phyloP scores from a whole-genome alignment of 352 stramenopile species.

The Phytopythium mirpurense region DNA sequence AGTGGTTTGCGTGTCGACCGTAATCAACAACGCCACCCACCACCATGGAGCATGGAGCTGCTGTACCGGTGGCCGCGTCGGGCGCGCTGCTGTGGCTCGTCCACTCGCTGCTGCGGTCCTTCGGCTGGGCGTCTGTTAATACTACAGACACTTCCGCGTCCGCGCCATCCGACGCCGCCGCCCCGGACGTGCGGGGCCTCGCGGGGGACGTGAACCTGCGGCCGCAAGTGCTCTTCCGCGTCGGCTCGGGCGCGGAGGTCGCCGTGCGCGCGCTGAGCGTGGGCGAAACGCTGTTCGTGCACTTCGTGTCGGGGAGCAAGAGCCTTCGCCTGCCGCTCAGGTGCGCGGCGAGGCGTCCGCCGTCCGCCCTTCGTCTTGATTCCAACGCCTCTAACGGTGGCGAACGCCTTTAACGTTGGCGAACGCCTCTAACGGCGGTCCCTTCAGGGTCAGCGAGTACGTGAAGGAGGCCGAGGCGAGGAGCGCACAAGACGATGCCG shows the following conservation, averaged over 20 bases:
- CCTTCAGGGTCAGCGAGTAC: constrained; percentile 33
- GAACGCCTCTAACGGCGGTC: too few relatives aligned
- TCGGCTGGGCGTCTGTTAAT: constrained; percentile 10
- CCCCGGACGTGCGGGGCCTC: constrained; percentile 12
- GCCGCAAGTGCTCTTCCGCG: constrained; percentile 13
- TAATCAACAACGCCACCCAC: too few relatives aligned
- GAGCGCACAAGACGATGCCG: not conserved
- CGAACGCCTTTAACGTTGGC: too few relatives aligned
- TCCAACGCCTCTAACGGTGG: too few relatives aligned
- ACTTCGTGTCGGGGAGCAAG: constrained; percentile 29
- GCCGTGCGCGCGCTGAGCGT: constrained; percentile 27
- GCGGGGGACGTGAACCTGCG: constrained; percentile 32
- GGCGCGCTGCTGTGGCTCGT: constrained; percentile 36
- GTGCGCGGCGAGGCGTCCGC: constrained; percentile 12
- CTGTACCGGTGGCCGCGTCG: constrained; percentile 7
- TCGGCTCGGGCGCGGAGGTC: not conserved
- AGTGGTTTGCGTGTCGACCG: too few relatives aligned
- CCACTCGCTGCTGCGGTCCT: constrained; percentile 24
- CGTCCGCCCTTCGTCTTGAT: not conserved
- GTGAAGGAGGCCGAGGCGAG: constrained; percentile 14
- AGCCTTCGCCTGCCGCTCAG: constrained; percentile 25
- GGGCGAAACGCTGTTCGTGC: constrained; percentile 32
- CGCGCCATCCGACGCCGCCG: not conserved
- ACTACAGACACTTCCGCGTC: not conserved
- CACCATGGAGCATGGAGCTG: too few relatives aligned